Evolutionary conservation across 371 early-diverging fungal species (phyloP).

Genomic region (Encephalitozoon cuniculi): DNA sequence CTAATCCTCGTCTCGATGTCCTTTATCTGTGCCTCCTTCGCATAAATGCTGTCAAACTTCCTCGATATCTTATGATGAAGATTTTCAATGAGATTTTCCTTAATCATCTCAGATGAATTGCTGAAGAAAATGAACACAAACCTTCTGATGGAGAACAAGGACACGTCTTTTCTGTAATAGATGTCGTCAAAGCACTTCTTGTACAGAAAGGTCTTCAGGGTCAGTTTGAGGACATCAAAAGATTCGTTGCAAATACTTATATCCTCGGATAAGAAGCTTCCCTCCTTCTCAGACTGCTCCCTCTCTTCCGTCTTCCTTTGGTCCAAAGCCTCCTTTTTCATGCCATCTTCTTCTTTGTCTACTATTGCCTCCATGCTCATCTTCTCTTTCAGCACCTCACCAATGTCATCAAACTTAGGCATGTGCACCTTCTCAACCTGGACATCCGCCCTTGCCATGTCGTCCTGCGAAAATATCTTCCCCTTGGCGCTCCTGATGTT

Average conservation of each 20-base stretch:
- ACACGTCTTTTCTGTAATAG: conserved; percentile 12
- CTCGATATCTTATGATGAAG: conserved; percentile 62
- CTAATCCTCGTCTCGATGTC: conserved; percentile 86
- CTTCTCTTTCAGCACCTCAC: neutral
- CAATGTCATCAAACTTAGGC: conserved; percentile 51
- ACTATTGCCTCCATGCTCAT: neutral
- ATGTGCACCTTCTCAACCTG: conserved; percentile 49
- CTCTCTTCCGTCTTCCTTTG: neutral
- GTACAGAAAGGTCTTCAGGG: conserved; percentile 26
- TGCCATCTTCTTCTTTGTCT: neutral
- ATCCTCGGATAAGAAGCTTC: neutral
- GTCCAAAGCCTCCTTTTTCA: neutral
- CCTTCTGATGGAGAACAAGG: conserved; percentile 22
- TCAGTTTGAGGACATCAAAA: conserved; percentile 12
- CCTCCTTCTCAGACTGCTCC: neutral
- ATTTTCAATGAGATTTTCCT: conserved; percentile 40
- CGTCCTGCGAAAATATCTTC: conserved; percentile 47
- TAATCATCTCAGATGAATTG: conserved; percentile 62
- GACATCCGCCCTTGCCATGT: conserved; percentile 45
- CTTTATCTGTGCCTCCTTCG: conserved; percentile 70
- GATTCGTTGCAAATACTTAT: neutral
- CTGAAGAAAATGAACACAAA: conserved; percentile 31
- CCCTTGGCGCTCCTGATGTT: conserved; percentile 48
- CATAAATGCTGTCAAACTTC: conserved; percentile 72
- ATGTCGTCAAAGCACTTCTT: conserved; percentile 42